A percentile compares a stretch with the other conserved stretches of the same genome.
Conservation (phyloP, 495 filamentous ascomycete species). For the Pyrenula aspistea region DNA sequence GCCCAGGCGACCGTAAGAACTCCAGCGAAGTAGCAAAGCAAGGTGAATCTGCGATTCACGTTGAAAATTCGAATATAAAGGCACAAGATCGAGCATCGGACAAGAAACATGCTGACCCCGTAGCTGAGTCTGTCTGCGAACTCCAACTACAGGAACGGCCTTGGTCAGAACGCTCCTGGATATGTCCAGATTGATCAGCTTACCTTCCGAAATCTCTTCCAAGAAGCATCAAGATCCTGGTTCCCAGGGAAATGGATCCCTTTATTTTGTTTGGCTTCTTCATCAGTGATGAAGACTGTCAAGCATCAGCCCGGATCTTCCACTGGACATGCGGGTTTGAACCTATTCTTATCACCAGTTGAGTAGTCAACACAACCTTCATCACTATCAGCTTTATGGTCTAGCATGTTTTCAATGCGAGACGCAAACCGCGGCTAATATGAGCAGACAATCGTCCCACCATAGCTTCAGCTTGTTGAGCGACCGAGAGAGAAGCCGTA, state of each 20-base stretch:
- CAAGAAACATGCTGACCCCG: neutral
- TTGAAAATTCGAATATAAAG: neutral
- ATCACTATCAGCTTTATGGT: too few relatives aligned
- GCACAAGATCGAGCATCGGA: neutral
- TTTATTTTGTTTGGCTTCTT: too few relatives aligned
- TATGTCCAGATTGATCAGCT: too few relatives aligned
- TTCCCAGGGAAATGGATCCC: too few relatives aligned
- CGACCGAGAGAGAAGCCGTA: neutral
- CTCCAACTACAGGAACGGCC: neutral
- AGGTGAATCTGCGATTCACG: neutral
- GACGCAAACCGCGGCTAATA: slow-evolving; percentile 25
- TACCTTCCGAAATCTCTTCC: too few relatives aligned
- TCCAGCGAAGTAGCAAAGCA: slow-evolving; percentile 17
- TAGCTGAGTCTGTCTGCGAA: neutral
- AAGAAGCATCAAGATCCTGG: too few relatives aligned
- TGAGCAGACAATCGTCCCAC: slow-evolving; percentile 29
- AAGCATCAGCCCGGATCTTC: too few relatives aligned
- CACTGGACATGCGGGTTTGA: too few relatives aligned
- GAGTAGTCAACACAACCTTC: too few relatives aligned
- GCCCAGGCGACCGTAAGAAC: slow-evolving; percentile 25
- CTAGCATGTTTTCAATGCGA: too few relatives aligned
- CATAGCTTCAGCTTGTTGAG: slow-evolving; percentile 15
- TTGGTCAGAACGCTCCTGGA: neutral
- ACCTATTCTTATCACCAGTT: too few relatives aligned
- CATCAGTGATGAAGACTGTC: too few relatives aligned